Percentiles rank a stretch among this genome's conserved stretches.
phyloP scores from a whole-genome alignment of 345 rosid species.

The Litchi chinensis region DNA sequence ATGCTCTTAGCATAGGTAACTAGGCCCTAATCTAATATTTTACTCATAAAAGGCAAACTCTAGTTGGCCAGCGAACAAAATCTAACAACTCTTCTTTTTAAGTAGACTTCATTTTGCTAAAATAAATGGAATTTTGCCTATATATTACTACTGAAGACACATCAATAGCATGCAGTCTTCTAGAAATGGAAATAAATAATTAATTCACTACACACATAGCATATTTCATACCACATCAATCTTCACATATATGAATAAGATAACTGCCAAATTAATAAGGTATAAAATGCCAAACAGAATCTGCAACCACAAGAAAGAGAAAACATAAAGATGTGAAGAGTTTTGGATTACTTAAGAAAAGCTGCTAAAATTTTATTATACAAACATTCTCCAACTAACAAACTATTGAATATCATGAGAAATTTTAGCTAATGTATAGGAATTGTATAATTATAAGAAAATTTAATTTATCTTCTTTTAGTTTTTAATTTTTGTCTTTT shows the following conservation, averaged over 20 bases:
- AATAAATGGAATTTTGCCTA: background rate
- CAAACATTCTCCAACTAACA: background rate
- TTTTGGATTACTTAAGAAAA: background rate
- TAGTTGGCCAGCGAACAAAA: background rate
- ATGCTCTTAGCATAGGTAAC: conserved; percentile 5
- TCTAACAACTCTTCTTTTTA: background rate
- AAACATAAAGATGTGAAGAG: background rate
- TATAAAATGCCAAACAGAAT: conserved; percentile 74
- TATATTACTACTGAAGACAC: background rate
- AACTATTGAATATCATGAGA: background rate
- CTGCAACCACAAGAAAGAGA: conserved; percentile 45
- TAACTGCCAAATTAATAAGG: conserved; percentile 64
- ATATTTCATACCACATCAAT: conserved; percentile 65
- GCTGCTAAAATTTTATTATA: background rate
- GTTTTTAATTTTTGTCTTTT: no score
- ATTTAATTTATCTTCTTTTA: no score
- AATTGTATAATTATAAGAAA: no score
- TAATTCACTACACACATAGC: background rate
- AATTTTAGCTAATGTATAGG: no score
- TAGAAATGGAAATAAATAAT: background rate
- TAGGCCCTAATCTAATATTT: background rate
- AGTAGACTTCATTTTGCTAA: background rate
- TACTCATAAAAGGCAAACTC: background rate
- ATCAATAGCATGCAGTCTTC: background rate
- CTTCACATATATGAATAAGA: conserved; percentile 72